Conservation (phyloP, 345 rosid genomes). For the Acer negundo region DNA sequence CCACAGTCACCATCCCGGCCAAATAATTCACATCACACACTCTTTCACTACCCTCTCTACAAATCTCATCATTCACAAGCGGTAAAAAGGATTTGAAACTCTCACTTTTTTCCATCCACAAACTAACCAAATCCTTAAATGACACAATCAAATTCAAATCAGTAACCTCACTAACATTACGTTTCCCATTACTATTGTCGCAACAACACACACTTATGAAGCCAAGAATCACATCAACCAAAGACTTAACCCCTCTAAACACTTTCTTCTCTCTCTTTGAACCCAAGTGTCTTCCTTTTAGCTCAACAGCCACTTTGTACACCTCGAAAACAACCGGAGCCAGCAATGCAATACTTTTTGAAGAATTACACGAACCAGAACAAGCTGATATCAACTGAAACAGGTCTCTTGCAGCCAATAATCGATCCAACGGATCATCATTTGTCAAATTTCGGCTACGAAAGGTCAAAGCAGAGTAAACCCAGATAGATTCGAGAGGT, state of each 20-base stretch:
- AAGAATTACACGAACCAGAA: constrained; percentile 32
- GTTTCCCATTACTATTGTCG: constrained; percentile 26
- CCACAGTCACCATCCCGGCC: constrained; percentile 50
- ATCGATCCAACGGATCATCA: constrained; percentile 30
- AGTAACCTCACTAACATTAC: background rate
- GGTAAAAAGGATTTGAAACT: constrained; percentile 40
- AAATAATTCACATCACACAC: constrained; percentile 39
- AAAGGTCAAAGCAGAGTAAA: constrained; percentile 42
- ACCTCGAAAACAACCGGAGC: constrained; percentile 51
- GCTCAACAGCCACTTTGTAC: constrained; percentile 31
- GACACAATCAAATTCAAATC: constrained; percentile 25
- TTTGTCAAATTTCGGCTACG: constrained; percentile 21
- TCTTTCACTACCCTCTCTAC: constrained; percentile 28
- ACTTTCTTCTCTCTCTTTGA: constrained; percentile 42
- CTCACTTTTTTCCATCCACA: constrained; percentile 42
- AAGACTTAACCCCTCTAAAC: constrained; percentile 33
- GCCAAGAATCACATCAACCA: constrained; percentile 49
- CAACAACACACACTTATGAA: constrained; percentile 41
- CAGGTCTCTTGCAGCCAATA: constrained; percentile 34
- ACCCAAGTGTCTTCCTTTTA: constrained; percentile 30
- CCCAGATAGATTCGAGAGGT: constrained; percentile 60
- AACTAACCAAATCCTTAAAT: constrained; percentile 38
- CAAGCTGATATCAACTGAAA: constrained; percentile 50
- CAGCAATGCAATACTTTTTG: constrained; percentile 49
- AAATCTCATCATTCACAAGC: constrained; percentile 32